These are phyloP conservation scores for Emergomyces pasteurianus DNA, from an alignment of 2,329 filamentous ascomycete genomes.

Conservation along the genomic window DNA sequence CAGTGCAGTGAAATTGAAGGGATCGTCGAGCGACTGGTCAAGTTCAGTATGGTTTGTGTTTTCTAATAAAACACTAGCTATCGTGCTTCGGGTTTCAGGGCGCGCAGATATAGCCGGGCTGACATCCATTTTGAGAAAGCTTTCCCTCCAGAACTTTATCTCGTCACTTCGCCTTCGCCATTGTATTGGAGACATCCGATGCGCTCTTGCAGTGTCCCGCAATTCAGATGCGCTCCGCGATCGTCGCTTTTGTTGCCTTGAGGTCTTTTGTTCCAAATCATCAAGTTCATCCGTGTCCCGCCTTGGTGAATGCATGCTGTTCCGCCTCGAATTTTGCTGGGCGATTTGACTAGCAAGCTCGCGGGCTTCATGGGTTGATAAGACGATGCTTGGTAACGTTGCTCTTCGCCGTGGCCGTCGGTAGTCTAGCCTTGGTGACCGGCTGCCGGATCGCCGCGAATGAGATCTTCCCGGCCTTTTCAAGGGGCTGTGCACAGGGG, in stretches of 20 bases:
- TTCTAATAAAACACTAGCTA: not conserved
- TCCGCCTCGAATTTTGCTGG: slow-evolving; percentile 6
- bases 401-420: slow-evolving; percentile 25
- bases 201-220: slow-evolving; percentile 22
- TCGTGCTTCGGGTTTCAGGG: slow-evolving; percentile 7
- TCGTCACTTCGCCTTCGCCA: slow-evolving; percentile 33
- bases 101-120: slow-evolving; percentile 9
- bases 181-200: slow-evolving; percentile 29
- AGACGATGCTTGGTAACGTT: slow-evolving; percentile 33
- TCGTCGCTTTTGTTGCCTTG: slow-evolving; percentile 25
- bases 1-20: slow-evolving; percentile 27
- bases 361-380: slow-evolving; percentile 30
- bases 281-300: not conserved
- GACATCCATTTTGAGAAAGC: slow-evolving; percentile 19
- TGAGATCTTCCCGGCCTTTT: not conserved
- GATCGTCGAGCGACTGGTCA: not conserved
- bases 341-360: slow-evolving; percentile 11
- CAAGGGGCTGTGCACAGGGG: not conserved
- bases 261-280: not conserved
- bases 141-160: slow-evolving; percentile 26
- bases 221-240: slow-evolving; percentile 35
- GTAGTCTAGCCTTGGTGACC: not conserved
- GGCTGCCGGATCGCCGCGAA: not conserved
- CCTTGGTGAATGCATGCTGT: slow-evolving; percentile 3
- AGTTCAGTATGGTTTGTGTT: slow-evolving; percentile 1